Base-by-base conservation (phyloP, 208 protist species). In the Leishmania guyanensis region DNA sequence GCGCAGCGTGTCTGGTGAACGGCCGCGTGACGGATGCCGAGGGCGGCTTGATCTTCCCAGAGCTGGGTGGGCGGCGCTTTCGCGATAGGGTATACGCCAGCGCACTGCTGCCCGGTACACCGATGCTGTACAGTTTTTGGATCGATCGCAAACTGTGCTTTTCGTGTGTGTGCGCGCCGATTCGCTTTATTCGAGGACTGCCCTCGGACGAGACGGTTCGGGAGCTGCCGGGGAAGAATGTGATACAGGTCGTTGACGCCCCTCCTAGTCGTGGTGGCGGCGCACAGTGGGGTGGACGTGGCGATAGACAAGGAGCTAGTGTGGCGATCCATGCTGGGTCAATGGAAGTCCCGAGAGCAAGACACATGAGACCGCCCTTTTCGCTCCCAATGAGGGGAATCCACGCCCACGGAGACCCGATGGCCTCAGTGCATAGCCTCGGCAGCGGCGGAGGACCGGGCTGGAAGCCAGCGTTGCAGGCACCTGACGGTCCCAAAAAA, bases 1-100 rank as follows among this genome's bases (percentile, higher is more conserved):
- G 14, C 14, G 80, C 80, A 64, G 54, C 75, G 74, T 84, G 80
- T 33, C 51, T 84, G 66, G 80, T 84, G 80, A 78, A 75, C 66
- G 80, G 80, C 62, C 26, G 54, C 74, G 80, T 84, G 64, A 79
- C 80, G 17, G 80, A 84, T 58, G 17, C 16, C 51, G 20, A 48
- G 2, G 80, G 80, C n/a, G 80, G 80, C n/a, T 48, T 84, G 26
- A 48, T 84, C 62, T 84, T 80, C 58, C 65, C 75, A 36, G 68
- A 75, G 39, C 75, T 84, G 75, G 66, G 75, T 29, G 69, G 69
- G 12, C 51, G 26, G 56, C 75, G 80, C 75, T 80, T 80, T 48
- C 22, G 4, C 8, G 80, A 80, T 56, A 46, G 0, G 22, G 48
- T 26, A 43, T 50, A 75, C 65, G 80, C 70, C 65, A 65, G 79